Evolutionary conservation across 768 basidiomycete species (phyloP).

Genomic region (Cystofilobasidium bisporidii): DNA sequence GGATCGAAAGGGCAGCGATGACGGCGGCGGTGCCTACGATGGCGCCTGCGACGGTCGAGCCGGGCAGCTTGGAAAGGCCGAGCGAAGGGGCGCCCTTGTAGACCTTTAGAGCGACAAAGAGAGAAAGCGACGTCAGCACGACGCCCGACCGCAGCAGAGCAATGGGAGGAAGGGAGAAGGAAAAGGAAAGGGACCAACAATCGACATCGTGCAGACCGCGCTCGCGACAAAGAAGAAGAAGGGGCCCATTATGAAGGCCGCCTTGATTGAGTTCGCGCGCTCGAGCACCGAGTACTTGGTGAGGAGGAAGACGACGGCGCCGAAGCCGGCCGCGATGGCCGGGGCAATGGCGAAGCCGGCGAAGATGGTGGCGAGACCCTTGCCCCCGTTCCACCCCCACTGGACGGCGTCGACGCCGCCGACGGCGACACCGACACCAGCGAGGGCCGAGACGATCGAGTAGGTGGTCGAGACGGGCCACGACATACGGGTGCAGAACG

Average conservation of each 20-base stretch:
- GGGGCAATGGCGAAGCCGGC: slow-evolving; percentile 36
- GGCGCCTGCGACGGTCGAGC: slow-evolving; percentile 38
- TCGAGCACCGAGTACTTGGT: slow-evolving; percentile 37
- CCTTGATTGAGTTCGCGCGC: slow-evolving; percentile 38
- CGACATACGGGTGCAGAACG: slow-evolving; percentile 40
- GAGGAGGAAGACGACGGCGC: slow-evolving; percentile 15
- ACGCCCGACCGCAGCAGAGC: too few species aligned
- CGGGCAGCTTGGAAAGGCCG: too few species aligned
- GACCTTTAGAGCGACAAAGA: too few species aligned
- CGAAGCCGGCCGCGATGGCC: slow-evolving; percentile 17
- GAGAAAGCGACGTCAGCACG: too few species aligned
- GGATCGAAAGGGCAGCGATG: slow-evolving; percentile 36
- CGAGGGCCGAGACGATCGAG: slow-evolving; percentile 44
- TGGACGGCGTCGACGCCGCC: slow-evolving; percentile 40
- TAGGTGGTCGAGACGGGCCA: slow-evolving; percentile 46
- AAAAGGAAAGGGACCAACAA: too few species aligned
- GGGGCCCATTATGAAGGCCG: slow-evolving; percentile 37
- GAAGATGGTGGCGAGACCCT: slow-evolving; percentile 33
- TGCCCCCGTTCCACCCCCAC: slow-evolving; percentile 45
- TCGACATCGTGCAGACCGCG: slow-evolving; percentile 42
- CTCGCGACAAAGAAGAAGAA: slow-evolving; percentile 33
- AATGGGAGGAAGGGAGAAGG: too few species aligned
- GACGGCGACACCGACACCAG: slow-evolving; percentile 43
- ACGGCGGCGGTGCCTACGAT: slow-evolving; percentile 41
- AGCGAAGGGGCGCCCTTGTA: too few species aligned